Conservation (phyloP, 2,329 filamentous ascomycete species). For the Fusarium haematococcum region DNA sequence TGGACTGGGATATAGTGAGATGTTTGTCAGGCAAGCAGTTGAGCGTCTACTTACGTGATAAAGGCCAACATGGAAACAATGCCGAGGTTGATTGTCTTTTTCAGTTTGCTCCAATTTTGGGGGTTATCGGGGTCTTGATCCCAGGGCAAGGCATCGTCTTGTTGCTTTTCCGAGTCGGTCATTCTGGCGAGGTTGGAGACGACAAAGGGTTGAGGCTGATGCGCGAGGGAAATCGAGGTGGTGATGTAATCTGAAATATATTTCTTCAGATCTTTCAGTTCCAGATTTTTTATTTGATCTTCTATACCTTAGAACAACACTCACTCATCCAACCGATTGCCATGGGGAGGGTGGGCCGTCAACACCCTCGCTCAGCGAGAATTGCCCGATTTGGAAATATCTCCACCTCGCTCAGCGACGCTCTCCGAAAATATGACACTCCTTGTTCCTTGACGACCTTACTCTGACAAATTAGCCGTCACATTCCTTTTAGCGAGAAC, state of each 20-base stretch:
- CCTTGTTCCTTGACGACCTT: not conserved
- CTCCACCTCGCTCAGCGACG: slow-evolving; percentile 1
- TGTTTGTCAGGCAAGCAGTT: fast-evolving
- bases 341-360: not conserved
- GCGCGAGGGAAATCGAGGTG: not conserved
- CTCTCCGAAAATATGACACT: not conserved
- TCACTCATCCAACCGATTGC: not conserved
- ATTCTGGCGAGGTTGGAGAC: not conserved
- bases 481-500: not conserved
- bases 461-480: not conserved
- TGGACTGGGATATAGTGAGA: not conserved
- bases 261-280: not conserved
- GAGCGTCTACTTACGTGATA: not conserved
- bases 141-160: not conserved
- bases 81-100: not conserved
- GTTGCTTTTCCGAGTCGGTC: slow-evolving; percentile 3
- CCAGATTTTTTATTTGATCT: not conserved
- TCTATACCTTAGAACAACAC: not conserved
- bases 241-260: not conserved
- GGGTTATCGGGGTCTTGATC: slow-evolving; percentile 1
- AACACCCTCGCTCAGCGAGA: not conserved
- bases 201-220: not conserved
- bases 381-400: not conserved
- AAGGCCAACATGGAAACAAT: slow-evolving; percentile 11
- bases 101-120: slow-evolving; percentile 11